Evolutionary conservation across 257 asterid species (phyloP), one percentile per base, ranked within the genome.

Genomic region (Plantago major): DNA sequence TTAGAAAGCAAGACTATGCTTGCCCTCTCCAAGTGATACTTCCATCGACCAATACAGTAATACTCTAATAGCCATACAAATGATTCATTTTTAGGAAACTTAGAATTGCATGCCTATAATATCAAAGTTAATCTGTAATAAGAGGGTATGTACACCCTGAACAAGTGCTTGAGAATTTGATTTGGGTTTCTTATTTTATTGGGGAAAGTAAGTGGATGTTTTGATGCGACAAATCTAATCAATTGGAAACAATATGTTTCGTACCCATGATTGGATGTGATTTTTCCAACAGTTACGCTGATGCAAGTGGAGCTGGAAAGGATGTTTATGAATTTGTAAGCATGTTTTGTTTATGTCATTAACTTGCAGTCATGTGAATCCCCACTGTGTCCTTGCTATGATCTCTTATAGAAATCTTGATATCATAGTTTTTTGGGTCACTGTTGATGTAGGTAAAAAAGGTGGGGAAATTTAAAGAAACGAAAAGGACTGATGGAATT

Each of bases 261-360:
- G 14, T 51, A 42, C 61, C 63, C 44, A 46, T 50, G n/a, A 11
- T 47, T 43, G 53, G 45, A 57, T 55, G 30, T 28, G 49, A 55
- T 16, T 43, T 49, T 46, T 60, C 42, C 26, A 66, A 74, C 83
- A 84, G 89, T 49, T 84, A 84, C 71, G 89, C 87, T 6, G 89
- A 82, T 80, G 71, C 89, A 60, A 82, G 89, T 74, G 93, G 89
- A 75, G 87, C 89, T 70, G 87, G 81, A 46, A 77, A 79, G 11
- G 92, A 84, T 73, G 92, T 81, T 63, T 84, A 84, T 75, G 88
- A 84, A 79, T 84, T 84, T 70, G 93, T 84, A 74, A 77, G 93
- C 67, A 51, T 76, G 64, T 55, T 19, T 52, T 19, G 58, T 26
- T 53, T 53, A 9, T 53, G 4, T 1, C 10, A 16, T 16, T 33